Evolutionary conservation across 2,329 filamentous ascomycete genomes (phyloP).

Genomic region (Triangularia verruculosa): DNA sequence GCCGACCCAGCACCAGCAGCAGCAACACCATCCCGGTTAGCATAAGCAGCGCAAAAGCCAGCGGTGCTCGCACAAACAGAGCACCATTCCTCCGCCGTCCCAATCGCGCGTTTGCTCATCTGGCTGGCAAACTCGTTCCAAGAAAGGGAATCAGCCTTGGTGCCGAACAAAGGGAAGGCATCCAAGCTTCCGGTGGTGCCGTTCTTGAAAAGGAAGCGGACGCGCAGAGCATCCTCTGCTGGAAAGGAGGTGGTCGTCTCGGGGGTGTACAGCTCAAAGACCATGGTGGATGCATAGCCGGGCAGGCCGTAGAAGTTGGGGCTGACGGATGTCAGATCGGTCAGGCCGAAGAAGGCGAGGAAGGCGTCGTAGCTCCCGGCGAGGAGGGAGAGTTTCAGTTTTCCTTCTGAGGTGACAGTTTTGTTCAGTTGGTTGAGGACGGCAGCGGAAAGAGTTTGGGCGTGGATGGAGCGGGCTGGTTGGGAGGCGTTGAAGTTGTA

Average conservation of each 20-base stretch:
- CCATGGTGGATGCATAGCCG: constrained; percentile 81
- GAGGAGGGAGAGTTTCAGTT: constrained; percentile 44
- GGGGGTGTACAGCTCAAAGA: constrained; percentile 67
- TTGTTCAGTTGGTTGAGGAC: constrained; percentile 53
- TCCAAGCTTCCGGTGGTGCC: constrained; percentile 51
- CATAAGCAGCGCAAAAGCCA: constrained; percentile 55
- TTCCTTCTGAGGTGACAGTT: constrained; percentile 41
- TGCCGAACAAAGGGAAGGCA: constrained; percentile 59
- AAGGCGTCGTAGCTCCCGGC: constrained; percentile 58
- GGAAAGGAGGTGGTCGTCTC: constrained; percentile 46
- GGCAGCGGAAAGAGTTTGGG: constrained; percentile 41
- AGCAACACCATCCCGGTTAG: not conserved
- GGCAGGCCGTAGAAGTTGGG: constrained; percentile 70
- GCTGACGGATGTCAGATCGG: constrained; percentile 49
- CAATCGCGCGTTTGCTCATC: constrained; percentile 41
- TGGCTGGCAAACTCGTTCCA: constrained; percentile 66
- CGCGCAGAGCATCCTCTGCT: constrained; percentile 44
- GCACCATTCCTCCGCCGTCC: constrained; percentile 73
- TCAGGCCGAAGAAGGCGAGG: constrained; percentile 61
- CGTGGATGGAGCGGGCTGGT: constrained; percentile 48
- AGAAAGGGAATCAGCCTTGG: constrained; percentile 51
- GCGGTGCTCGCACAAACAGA: constrained; percentile 68
- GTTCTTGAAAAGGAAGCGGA: constrained; percentile 62
- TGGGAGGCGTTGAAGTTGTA: constrained; percentile 73
- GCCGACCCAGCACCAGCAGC: not conserved